phyloP scores from a whole-genome alignment of 169 alveolate genomes.

The Eimeria tenella region DNA sequence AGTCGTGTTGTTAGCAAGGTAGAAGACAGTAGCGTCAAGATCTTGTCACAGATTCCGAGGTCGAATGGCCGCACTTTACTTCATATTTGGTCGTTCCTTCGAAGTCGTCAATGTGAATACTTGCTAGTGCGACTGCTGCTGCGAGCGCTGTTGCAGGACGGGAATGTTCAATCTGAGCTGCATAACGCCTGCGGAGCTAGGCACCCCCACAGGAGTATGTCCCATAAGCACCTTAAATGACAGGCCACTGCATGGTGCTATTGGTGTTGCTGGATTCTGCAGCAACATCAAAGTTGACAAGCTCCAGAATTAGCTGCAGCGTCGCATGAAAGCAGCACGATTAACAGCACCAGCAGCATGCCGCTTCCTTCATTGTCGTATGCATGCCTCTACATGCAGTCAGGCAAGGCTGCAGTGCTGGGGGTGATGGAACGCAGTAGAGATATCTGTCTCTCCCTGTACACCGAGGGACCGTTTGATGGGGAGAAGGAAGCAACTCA shows the following conservation, averaged over 20 bases:
- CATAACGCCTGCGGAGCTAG: slow-evolving; percentile 48
- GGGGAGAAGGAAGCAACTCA: slow-evolving; percentile 65
- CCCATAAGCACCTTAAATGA: neutral
- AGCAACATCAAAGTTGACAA: neutral
- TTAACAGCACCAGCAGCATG: neutral
- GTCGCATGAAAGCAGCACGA: neutral
- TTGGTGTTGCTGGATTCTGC: neutral
- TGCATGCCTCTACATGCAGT: slow-evolving; percentile 43
- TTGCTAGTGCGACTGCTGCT: slow-evolving; percentile 57
- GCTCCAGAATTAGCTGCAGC: neutral
- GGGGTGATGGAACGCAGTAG: slow-evolving; percentile 70
- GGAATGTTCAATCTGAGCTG: slow-evolving; percentile 24
- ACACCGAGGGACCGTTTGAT: slow-evolving; percentile 76
- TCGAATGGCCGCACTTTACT: neutral
- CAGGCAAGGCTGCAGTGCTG: slow-evolving; percentile 68
- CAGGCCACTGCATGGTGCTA: neutral
- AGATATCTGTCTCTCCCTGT: slow-evolving; percentile 56
- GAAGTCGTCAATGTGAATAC: no score
- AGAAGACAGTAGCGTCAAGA: no score
- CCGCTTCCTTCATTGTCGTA: neutral
- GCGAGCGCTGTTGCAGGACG: slow-evolving; percentile 43
- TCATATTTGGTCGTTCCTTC: neutral
- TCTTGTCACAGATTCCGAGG: no score
- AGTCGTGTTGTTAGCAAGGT: neutral
- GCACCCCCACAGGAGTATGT: slow-evolving; percentile 47